These are phyloP conservation scores for Dipodascopsis uninucleata DNA, from an alignment of 805 yeast species.

Conservation along the genomic window DNA sequence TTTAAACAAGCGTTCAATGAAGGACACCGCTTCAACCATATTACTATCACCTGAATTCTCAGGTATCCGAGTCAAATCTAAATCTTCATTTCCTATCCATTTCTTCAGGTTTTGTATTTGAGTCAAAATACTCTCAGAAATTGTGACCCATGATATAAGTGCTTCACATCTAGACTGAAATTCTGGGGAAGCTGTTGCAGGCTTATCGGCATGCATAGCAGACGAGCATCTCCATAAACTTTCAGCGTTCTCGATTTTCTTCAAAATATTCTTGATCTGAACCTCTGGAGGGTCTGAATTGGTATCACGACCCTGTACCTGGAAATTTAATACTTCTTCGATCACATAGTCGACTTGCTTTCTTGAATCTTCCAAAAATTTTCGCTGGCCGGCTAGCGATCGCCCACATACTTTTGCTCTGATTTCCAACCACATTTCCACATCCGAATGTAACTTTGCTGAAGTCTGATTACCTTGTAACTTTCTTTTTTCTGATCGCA, in stretches of 20 bases:
- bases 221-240: conserved; percentile 74
- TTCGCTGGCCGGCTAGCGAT: conserved; percentile 71
- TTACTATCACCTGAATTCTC: conserved; percentile 38
- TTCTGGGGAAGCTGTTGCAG: conserved; percentile 58
- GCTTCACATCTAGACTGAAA: conserved; percentile 70
- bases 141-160: conserved; percentile 76
- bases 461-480: conserved; percentile 50
- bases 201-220: conserved; percentile 77
- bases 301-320: conserved; percentile 45
- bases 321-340: conserved; percentile 64
- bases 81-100: conserved; percentile 83
- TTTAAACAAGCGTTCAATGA: conserved; percentile 79
- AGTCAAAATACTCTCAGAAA: conserved; percentile 62
- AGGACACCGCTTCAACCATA: conserved; percentile 61
- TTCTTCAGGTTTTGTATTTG: conserved; percentile 57
- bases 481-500: conserved; percentile 70
- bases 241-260: conserved; percentile 62
- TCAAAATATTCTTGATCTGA: conserved; percentile 56
- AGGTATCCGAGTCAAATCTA: conserved; percentile 53
- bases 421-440: conserved; percentile 83
- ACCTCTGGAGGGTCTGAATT: conserved; percentile 32
- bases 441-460: conserved; percentile 47
- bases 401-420: conserved; percentile 79
- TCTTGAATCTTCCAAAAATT: conserved; percentile 64
- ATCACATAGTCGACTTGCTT: conserved; percentile 69